Conservation (phyloP, 805 yeast genomes). For the Saturnispora saitoi region DNA sequence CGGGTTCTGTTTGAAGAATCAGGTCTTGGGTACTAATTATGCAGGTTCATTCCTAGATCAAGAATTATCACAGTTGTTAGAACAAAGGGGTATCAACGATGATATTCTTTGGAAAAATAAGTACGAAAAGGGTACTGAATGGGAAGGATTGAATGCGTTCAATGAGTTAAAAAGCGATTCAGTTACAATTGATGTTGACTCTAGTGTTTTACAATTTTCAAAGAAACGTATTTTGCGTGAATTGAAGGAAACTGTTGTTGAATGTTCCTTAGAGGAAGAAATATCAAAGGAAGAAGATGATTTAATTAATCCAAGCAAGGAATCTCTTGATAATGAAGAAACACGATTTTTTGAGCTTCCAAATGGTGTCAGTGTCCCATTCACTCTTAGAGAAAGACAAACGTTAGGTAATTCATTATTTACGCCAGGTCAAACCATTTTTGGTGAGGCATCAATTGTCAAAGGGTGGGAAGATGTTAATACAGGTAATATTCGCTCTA, state of each 20-base stretch:
- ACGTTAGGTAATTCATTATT: constrained; percentile 67
- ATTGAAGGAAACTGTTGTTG: constrained; percentile 64
- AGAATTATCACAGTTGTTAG: constrained; percentile 39
- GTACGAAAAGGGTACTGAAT: constrained; percentile 31
- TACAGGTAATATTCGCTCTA: constrained; percentile 44
- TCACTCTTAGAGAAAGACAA: constrained; percentile 48
- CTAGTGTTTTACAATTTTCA: constrained; percentile 49
- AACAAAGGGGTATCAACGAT: constrained; percentile 27
- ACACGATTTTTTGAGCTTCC: constrained; percentile 63
- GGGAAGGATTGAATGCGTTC: constrained; percentile 29
- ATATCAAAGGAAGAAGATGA: constrained; percentile 18
- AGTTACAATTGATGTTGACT: constrained; percentile 24
- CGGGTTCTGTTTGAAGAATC: constrained; percentile 66
- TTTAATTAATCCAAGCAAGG: constrained; percentile 8
- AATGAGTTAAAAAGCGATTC: constrained; percentile 10
- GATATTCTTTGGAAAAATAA: constrained; percentile 44
- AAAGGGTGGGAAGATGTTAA: constrained; percentile 31
- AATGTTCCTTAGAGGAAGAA: constrained; percentile 31
- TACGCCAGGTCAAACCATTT: constrained; percentile 38
- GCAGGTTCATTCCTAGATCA: constrained; percentile 63
- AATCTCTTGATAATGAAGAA: constrained; percentile 17
- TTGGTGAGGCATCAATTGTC: constrained; percentile 18
- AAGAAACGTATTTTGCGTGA: constrained; percentile 51
- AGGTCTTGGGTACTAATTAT: constrained; percentile 60
- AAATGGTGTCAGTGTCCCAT: constrained; percentile 58